Conservation (phyloP, 352 stramenopile species). For the Phytopythium oedochilum region DNA sequence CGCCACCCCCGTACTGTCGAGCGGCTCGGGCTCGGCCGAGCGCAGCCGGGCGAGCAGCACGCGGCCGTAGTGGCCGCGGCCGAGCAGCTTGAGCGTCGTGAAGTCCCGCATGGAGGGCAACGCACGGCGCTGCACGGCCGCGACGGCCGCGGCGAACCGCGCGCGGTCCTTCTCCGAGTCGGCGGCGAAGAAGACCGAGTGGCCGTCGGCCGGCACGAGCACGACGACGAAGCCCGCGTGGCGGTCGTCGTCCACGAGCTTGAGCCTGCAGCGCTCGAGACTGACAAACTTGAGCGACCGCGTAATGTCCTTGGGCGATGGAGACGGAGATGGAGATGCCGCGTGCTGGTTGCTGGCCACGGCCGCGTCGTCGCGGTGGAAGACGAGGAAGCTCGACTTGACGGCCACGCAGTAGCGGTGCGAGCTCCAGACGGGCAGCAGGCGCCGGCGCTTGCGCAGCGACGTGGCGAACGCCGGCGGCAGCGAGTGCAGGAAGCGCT, state of each 20-base stretch:
- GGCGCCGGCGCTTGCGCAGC: constrained; percentile 80
- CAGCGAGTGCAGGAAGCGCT: constrained; percentile 81
- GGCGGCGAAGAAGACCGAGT: constrained; percentile 64
- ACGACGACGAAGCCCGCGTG: constrained; percentile 70
- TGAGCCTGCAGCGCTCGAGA: constrained; percentile 69
- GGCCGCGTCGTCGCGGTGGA: constrained; percentile 62
- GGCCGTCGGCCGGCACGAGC: constrained; percentile 47
- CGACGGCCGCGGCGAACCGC: constrained; percentile 61
- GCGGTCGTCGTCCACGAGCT: constrained; percentile 76
- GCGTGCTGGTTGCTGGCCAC: constrained; percentile 1
- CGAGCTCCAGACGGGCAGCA: constrained; percentile 80
- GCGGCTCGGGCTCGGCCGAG: not conserved
- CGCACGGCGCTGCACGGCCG: constrained; percentile 52
- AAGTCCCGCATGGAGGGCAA: constrained; percentile 61
- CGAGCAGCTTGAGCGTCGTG: constrained; percentile 76
- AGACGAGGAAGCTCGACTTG: constrained; percentile 84
- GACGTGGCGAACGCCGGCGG: constrained; percentile 78
- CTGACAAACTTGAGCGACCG: constrained; percentile 73
- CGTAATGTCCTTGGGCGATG: constrained; percentile 1
- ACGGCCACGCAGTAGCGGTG: constrained; percentile 87
- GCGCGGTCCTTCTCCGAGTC: constrained; percentile 82
- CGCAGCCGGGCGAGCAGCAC: constrained; percentile 57
- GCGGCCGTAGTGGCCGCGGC: constrained; percentile 80
- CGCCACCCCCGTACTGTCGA: not conserved
- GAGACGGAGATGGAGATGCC: no score